Evolutionary conservation across 495 filamentous ascomycete genomes (phyloP).

Genomic region (Usnea hakonensis): DNA sequence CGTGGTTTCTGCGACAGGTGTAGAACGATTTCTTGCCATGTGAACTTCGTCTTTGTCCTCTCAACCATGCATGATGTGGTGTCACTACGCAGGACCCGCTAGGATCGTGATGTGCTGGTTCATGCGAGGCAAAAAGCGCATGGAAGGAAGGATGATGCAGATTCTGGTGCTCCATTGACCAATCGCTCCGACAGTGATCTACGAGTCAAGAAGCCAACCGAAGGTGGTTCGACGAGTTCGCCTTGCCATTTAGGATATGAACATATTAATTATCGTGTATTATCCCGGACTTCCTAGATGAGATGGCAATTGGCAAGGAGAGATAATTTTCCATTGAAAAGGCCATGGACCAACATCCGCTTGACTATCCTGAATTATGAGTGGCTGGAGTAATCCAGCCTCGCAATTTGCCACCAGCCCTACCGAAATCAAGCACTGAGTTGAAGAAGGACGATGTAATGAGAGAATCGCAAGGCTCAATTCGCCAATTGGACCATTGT

Average conservation of each 20-base stretch:
- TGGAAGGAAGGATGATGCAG: constrained; percentile 2
- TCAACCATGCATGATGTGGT: background rate
- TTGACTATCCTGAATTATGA: background rate
- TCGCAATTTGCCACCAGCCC: background rate
- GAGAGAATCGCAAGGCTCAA: constrained; percentile 11
- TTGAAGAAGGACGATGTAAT: too few relatives aligned
- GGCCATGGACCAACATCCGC: background rate
- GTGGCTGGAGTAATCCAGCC: background rate
- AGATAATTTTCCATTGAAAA: background rate
- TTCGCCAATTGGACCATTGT: background rate
- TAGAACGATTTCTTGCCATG: background rate
- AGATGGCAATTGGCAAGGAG: background rate
- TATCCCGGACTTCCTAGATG: background rate
- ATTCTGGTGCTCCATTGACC: background rate
- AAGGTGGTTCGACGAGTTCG: background rate
- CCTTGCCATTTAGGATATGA: background rate
- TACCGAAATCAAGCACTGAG: too few relatives aligned
- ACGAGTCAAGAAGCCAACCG: background rate
- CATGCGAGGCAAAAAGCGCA: constrained; percentile 1
- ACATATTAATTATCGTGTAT: background rate
- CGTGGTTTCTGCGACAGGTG: background rate
- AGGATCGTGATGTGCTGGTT: constrained; percentile 3
- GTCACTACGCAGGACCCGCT: background rate
- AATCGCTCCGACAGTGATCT: constrained; percentile 8
- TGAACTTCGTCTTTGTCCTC: background rate